Evolutionary conservation across 306 rosid genomes (phyloP), one percentile per base, ranked within the genome.

Genomic region (Corylus americana): DNA sequence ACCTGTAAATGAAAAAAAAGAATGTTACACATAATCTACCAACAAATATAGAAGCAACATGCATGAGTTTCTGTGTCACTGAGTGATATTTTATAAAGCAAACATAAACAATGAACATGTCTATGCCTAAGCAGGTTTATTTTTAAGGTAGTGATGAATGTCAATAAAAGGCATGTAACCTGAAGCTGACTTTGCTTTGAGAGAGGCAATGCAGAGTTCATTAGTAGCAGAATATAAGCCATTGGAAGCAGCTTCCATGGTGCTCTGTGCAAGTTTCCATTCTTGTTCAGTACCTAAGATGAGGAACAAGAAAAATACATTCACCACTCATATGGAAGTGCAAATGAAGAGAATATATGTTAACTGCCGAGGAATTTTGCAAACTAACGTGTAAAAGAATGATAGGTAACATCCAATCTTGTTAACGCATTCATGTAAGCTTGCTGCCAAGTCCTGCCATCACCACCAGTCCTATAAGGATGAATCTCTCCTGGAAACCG

Each of bases 371-470:
- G 67, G 50, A 81, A 73, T 73, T 29, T 77, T 17, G 62, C 7
- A 80, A 80, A 89, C 97, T 92, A 80, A 94, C 98, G 80, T 48
- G 93, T 80, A 83, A 83, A 94, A 76, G 97, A 88, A 76, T 94
- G 97, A 83, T 86, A 91, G 82, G 93, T 82, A 79, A 85, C 89
- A 66, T 94, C 94, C 85, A 94, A 82, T 88, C 90, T 89, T 80
- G 94, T 88, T 25, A 94, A 79, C 12, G 91, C 86, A 70, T 89
- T 94, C 84, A 91, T 61, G 89, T 92, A 92, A 76, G 89, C 85
- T 77, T 94, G 97, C 89, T 89, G 97, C 97, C 98, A 94, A 73
- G 90, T 83, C 85, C 90, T 89, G 61, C 91, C 89, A 86, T 92
- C 98, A 70, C 77, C 80, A 55, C 78, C 81, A 75, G 83, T 82